phyloP scores from a whole-genome alignment of 2,329 filamentous ascomycete genomes.

The Curvularia lunata region DNA sequence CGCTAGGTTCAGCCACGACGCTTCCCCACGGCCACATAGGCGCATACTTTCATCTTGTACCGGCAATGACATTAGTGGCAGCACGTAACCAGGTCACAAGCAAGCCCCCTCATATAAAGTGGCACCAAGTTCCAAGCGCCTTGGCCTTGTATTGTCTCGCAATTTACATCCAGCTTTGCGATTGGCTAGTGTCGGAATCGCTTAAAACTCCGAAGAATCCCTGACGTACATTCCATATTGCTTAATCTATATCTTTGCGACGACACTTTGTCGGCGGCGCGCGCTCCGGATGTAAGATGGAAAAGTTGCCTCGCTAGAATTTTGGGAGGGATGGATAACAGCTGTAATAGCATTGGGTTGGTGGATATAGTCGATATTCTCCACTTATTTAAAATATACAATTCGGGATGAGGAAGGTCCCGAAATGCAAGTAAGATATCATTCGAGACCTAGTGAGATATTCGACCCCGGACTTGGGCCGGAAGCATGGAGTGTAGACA shows the following conservation, averaged over 20 bases:
- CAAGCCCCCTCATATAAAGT: slow-evolving; percentile 14
- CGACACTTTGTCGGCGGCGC: slow-evolving; percentile 16
- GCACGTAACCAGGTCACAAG: slow-evolving; percentile 17
- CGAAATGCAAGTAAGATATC: slow-evolving; percentile 9
- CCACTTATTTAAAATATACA: slow-evolving; percentile 14
- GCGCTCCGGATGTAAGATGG: slow-evolving; percentile 20
- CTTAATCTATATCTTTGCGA: slow-evolving; percentile 32
- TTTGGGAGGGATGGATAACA: slow-evolving; percentile 8
- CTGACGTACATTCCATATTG: slow-evolving; percentile 33
- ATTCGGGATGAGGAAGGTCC: not conserved
- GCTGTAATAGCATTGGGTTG: slow-evolving; percentile 20
- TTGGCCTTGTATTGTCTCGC: slow-evolving; percentile 2
- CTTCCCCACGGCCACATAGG: not conserved
- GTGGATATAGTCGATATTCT: slow-evolving; percentile 22
- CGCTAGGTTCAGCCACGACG: not conserved
- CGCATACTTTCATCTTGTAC: not conserved
- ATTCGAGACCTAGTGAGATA: slow-evolving; percentile 6
- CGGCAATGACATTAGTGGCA: slow-evolving; percentile 4
- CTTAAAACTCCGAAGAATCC: slow-evolving; percentile 28
- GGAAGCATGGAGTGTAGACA: not conserved
- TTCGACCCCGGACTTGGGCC: slow-evolving; percentile 9
- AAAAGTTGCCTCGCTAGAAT: slow-evolving; percentile 14
- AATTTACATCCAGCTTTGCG: slow-evolving; percentile 22
- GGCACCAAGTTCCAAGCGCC: slow-evolving; percentile 4
- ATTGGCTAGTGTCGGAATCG: slow-evolving; percentile 31